Percentiles rank a stretch among this genome's conserved stretches.
Conservation (phyloP, 495 filamentous ascomycete genomes). For the Venustampulla echinocandica region DNA sequence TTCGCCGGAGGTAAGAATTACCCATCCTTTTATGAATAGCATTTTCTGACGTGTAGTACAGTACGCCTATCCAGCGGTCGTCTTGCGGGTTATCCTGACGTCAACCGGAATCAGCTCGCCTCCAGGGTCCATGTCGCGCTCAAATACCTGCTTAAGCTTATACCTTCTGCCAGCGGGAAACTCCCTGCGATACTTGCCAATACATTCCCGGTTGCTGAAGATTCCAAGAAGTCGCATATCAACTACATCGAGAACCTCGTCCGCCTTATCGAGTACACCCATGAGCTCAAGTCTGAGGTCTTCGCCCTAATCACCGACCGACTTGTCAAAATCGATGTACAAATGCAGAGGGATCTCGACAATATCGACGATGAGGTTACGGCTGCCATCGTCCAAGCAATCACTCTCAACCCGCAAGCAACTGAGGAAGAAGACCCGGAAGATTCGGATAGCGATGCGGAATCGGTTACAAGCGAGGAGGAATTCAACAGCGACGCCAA, state of each 20-base stretch:
- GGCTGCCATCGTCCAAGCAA: conserved; percentile 33
- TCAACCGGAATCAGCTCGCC: conserved; percentile 52
- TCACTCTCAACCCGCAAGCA: conserved; percentile 27
- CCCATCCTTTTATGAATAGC: neutral
- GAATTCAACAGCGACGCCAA: conserved; percentile 36
- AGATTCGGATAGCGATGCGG: conserved; percentile 51
- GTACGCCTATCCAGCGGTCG: conserved; percentile 39
- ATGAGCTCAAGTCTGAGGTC: conserved; percentile 75
- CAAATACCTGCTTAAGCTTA: conserved; percentile 64
- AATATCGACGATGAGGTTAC: conserved; percentile 54
- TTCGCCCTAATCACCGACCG: conserved; percentile 72
- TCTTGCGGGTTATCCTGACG: conserved; percentile 49
- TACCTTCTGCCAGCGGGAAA: conserved; percentile 61
- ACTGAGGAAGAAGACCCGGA: conserved; percentile 48
- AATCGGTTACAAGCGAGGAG: conserved; percentile 40
- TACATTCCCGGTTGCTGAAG: conserved; percentile 68
- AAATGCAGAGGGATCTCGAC: conserved; percentile 88
- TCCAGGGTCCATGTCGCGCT: conserved; percentile 65
- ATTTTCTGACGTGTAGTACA: conserved; percentile 7
- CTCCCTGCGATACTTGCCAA: conserved; percentile 53
- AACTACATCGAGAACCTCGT: conserved; percentile 75
- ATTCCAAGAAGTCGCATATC: conserved; percentile 61
- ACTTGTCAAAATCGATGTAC: conserved; percentile 85
- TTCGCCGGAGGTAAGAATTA: conserved; percentile 49
- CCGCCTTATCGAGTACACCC: conserved; percentile 61